phyloP scores from a whole-genome alignment of 1,284 basidiomycete genomes.

The Schizopora paradoxa region DNA sequence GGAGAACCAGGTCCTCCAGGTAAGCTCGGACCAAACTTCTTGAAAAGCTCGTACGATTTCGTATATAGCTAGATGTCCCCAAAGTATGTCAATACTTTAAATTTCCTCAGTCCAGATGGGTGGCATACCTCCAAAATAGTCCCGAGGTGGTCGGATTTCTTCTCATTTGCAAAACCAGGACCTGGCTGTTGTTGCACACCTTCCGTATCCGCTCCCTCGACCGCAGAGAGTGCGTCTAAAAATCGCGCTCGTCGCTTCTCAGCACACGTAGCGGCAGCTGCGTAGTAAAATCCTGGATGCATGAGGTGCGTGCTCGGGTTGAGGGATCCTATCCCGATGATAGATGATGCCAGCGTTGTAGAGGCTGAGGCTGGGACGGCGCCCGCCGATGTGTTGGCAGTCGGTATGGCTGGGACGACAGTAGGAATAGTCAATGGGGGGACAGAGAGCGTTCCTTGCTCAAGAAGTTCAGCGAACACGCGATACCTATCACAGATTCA shows the following conservation, averaged over 20 bases:
- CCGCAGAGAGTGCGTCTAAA: slow-evolving; percentile 38
- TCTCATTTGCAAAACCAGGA: slow-evolving; percentile 79
- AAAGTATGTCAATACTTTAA: slow-evolving; percentile 4
- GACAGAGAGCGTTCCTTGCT: slow-evolving; percentile 69
- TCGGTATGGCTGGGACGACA: slow-evolving; percentile 40
- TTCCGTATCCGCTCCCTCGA: background rate
- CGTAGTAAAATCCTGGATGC: slow-evolving; percentile 89
- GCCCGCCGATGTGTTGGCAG: slow-evolving; percentile 26
- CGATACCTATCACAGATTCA: slow-evolving; percentile 57
- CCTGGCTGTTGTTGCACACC: slow-evolving; percentile 22
- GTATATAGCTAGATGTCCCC: slow-evolving; percentile 67
- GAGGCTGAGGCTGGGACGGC: slow-evolving; percentile 28
- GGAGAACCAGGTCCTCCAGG: no score
- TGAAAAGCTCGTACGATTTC: slow-evolving; percentile 86
- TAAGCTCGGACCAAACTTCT: slow-evolving; percentile 51
- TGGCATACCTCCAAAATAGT: slow-evolving; percentile 69
- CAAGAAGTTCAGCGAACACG: slow-evolving; percentile 82
- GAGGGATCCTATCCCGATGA: no score
- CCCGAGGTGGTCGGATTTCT: slow-evolving; percentile 81
- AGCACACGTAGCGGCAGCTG: slow-evolving; percentile 80
- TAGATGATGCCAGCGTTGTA: no score
- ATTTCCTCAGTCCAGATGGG: background rate
- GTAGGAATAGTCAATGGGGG: slow-evolving; percentile 63
- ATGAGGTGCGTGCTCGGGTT: slow-evolving; percentile 74
- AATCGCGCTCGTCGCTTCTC: slow-evolving; percentile 69